Percentiles rank a stretch among this genome's conserved stretches.
Conservation (phyloP, 768 basidiomycete genomes). For the Suillus variegatus region DNA sequence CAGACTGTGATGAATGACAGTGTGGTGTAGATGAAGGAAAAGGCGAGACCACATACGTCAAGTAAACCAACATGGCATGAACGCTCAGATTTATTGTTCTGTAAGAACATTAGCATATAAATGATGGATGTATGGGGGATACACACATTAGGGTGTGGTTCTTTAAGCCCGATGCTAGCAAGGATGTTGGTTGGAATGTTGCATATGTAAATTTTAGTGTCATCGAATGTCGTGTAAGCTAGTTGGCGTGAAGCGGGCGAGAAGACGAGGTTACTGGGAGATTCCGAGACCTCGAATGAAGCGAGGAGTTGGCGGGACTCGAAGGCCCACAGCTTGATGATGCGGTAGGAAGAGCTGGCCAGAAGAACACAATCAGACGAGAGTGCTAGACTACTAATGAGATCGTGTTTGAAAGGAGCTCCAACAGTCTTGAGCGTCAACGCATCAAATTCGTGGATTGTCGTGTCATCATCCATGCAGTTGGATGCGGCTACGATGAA, state of each 20-base stretch:
- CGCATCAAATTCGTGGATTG: no score
- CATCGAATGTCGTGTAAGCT: not conserved
- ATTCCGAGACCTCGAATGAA: not conserved
- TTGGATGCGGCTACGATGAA: not conserved
- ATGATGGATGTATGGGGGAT: not conserved
- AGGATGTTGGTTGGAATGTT: not conserved
- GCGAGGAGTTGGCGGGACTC: not conserved
- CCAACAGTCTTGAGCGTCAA: no score
- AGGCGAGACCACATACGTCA: no score
- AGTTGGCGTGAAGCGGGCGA: not conserved
- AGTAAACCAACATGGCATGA: no score
- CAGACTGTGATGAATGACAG: no score
- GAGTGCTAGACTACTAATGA: not conserved
- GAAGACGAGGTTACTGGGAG: accelerated
- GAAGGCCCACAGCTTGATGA: not conserved
- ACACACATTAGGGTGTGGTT: not conserved
- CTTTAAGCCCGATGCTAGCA: not conserved
- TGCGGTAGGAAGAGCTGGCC: not conserved
- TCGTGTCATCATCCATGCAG: no score
- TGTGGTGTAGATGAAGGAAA: no score
- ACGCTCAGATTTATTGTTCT: not conserved
- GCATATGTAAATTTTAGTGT: not conserved
- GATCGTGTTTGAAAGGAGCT: not conserved
- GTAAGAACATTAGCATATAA: not conserved
- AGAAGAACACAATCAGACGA: not conserved